These are phyloP conservation scores for Ophiostoma ips DNA, from an alignment of 2,329 filamentous ascomycete genomes.

Conservation along the genomic window DNA sequence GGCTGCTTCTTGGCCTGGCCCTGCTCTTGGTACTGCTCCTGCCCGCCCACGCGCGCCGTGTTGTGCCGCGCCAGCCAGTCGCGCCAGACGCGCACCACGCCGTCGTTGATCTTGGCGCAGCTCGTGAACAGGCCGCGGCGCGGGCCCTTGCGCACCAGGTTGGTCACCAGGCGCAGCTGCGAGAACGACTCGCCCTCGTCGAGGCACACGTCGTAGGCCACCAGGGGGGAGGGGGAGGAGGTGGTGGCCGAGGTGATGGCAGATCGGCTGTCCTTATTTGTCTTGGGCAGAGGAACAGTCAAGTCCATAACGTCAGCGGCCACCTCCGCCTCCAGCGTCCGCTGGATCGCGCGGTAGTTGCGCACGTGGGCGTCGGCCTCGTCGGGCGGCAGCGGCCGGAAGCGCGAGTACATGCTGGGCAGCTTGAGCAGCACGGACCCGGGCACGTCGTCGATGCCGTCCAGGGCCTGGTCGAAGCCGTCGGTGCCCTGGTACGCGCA, in stretches of 20 bases:
- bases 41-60: constrained; percentile 4
- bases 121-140: constrained; percentile 47
- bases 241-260: not conserved
- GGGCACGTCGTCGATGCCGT: constrained; percentile 19
- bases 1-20: constrained; percentile 5
- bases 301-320: no score
- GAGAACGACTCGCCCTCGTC: constrained; percentile 61
- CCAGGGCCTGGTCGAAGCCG: constrained; percentile 32
- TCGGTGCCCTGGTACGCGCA: constrained; percentile 55
- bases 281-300: no score
- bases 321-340: constrained; percentile 12
- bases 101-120: constrained; percentile 51
- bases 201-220: constrained; percentile 47
- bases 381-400: constrained; percentile 47
- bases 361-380: constrained; percentile 22
- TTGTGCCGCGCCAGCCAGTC: constrained; percentile 44
- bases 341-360: constrained; percentile 5
- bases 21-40: not conserved
- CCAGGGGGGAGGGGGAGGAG: constrained; percentile 13
- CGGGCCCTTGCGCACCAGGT: constrained; percentile 52
- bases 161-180: constrained; percentile 55
- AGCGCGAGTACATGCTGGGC: constrained; percentile 51
- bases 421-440: constrained; percentile 29
- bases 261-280: no score
- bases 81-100: constrained; percentile 57